These are phyloP conservation scores for Omphalea diandra DNA, from an alignment of 441 rosid genomes.

Conservation along the genomic window DNA sequence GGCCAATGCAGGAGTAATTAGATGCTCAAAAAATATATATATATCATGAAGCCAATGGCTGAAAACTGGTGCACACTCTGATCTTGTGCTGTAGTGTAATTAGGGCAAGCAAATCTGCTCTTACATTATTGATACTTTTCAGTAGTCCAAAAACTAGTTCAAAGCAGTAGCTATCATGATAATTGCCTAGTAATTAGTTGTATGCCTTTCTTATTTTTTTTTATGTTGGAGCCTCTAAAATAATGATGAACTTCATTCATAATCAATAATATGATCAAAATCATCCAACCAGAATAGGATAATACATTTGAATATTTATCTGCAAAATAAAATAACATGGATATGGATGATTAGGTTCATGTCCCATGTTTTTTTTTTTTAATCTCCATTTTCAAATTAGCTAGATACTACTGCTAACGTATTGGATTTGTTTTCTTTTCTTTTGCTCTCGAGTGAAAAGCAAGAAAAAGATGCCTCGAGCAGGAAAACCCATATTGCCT, in stretches of 20 bases:
- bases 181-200: slow-evolving; percentile 23
- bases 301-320: slow-evolving; percentile 19
- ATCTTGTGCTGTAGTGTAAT: no score
- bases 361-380: slow-evolving; percentile 12
- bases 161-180: slow-evolving; percentile 15
- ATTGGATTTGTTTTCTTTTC: slow-evolving; percentile 21
- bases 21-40: no score
- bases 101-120: neutral
- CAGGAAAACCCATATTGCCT: slow-evolving; percentile 22
- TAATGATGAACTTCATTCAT: slow-evolving; percentile 17
- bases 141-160: neutral
- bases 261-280: slow-evolving; percentile 16
- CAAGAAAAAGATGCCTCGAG: slow-evolving; percentile 25
- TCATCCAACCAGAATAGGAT: slow-evolving; percentile 18
- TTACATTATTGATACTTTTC: neutral
- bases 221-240: slow-evolving; percentile 11
- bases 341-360: slow-evolving; percentile 30
- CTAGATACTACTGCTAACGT: slow-evolving; percentile 16
- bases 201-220: neutral
- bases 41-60: no score
- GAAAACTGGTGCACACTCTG: no score
- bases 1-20: no score
- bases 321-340: slow-evolving; percentile 18
- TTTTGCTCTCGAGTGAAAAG: slow-evolving; percentile 9
- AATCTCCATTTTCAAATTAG: neutral